Percentiles rank a stretch among this genome's conserved stretches.
Conservation (phyloP, 2,329 filamentous ascomycete genomes). For the Neospermospora avenae region DNA sequence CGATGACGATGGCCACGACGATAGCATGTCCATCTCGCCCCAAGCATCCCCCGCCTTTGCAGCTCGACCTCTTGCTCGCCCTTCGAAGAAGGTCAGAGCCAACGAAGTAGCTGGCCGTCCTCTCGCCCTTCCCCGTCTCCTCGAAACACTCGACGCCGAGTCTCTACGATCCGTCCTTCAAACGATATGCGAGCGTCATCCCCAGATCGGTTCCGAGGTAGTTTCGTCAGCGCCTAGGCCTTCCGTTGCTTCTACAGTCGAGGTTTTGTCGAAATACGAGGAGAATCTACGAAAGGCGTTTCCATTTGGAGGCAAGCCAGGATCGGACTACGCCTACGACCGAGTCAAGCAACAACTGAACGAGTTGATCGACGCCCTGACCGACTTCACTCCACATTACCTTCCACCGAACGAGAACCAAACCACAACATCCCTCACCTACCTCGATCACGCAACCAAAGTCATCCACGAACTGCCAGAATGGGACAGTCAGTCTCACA, state of each 20-base stretch:
- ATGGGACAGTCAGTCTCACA: slow-evolving; percentile 86
- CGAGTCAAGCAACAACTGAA: slow-evolving; percentile 78
- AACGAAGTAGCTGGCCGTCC: slow-evolving; percentile 67
- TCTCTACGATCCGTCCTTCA: slow-evolving; percentile 85
- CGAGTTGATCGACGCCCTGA: slow-evolving; percentile 81
- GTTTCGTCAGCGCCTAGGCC: slow-evolving; percentile 82
- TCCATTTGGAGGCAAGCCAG: slow-evolving; percentile 78
- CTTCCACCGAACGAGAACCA: slow-evolving; percentile 88
- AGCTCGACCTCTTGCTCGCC: slow-evolving; percentile 63
- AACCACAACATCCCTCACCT: slow-evolving; percentile 77
- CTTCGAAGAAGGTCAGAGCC: slow-evolving; percentile 59
- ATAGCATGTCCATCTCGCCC: slow-evolving; percentile 90
- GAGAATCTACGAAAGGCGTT: slow-evolving; percentile 73
- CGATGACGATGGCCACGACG: slow-evolving; percentile 67
- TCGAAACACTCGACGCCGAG: slow-evolving; percentile 86
- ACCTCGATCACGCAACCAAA: slow-evolving; percentile 84
- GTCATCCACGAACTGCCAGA: slow-evolving; percentile 86
- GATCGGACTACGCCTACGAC: slow-evolving; percentile 92
- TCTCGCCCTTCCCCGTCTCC: slow-evolving; percentile 69
- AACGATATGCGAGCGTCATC: slow-evolving; percentile 85
- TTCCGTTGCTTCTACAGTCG: slow-evolving; percentile 73
- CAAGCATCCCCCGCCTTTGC: slow-evolving; percentile 74
- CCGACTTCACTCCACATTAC: slow-evolving; percentile 94
- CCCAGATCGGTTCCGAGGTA: slow-evolving; percentile 81
- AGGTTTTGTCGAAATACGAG: slow-evolving; percentile 80